Evolutionary conservation across 306 rosid genomes (phyloP).

Genomic region (Castanea crenata): DNA sequence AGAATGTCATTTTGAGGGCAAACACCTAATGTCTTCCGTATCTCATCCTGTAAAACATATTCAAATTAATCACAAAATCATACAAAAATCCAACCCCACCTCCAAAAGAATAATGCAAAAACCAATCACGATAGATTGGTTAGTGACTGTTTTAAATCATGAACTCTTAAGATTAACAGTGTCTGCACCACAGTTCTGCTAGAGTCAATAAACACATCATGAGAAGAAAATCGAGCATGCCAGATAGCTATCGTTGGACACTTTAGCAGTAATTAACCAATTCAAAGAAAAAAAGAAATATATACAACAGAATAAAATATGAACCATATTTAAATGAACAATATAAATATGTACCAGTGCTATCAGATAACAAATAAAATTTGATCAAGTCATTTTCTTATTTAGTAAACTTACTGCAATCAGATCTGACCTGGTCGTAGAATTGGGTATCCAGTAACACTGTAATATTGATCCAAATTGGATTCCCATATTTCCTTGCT

Average conservation of each 20-base stretch:
- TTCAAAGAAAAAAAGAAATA: background rate
- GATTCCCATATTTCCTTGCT: background rate
- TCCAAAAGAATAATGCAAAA: background rate
- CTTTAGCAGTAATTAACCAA: background rate
- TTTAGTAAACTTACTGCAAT: background rate
- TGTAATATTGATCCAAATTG: background rate
- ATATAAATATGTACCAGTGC: background rate
- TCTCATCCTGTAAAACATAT: constrained; percentile 71
- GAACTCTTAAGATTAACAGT: background rate
- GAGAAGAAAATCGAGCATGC: background rate
- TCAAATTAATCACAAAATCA: constrained; percentile 19
- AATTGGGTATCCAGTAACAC: background rate
- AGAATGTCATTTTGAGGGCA: constrained; percentile 97
- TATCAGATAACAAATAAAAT: background rate
- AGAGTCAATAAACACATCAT: background rate
- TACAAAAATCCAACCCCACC: constrained; percentile 6
- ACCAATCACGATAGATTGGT: background rate
- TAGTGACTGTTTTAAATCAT: background rate
- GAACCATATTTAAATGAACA: background rate
- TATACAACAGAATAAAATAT: background rate
- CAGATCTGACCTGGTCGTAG: background rate
- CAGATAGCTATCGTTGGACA: background rate
- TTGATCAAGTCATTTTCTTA: background rate
- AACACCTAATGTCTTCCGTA: constrained; percentile 91
- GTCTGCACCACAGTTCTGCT: background rate